phyloP scores from a whole-genome alignment of 352 stramenopile genomes.

The Phytopythium boreale region DNA sequence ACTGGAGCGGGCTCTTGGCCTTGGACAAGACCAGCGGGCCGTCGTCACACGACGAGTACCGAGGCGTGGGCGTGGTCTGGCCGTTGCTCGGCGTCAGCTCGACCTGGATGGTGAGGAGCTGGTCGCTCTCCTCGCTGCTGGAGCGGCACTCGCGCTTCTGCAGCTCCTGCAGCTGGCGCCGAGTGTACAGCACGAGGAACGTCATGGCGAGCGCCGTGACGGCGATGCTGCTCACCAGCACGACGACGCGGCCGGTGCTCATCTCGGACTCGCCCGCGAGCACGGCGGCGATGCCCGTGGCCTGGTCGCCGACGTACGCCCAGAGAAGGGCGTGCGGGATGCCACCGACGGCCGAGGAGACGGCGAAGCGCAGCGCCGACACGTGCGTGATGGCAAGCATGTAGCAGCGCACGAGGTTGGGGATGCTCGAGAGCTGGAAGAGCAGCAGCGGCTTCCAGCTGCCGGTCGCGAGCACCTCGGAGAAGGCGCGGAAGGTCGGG shows the following conservation, averaged over 20 bases:
- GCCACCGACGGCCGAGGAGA: slow-evolving; percentile 54
- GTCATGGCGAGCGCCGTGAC: slow-evolving; percentile 55
- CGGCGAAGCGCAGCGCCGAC: slow-evolving; percentile 43
- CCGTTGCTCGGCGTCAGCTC: slow-evolving; percentile 4
- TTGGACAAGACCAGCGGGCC: background rate
- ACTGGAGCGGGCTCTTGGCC: slow-evolving; percentile 1
- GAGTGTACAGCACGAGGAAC: slow-evolving; percentile 64
- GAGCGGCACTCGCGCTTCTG: slow-evolving; percentile 56
- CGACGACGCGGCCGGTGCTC: slow-evolving; percentile 34
- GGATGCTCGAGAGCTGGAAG: slow-evolving; percentile 75
- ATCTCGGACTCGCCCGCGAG: slow-evolving; percentile 48
- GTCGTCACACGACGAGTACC: slow-evolving; percentile 6
- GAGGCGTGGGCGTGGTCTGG: slow-evolving; percentile 1
- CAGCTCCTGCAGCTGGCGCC: slow-evolving; percentile 50
- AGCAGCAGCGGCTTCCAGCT: slow-evolving; percentile 79
- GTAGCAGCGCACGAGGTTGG: slow-evolving; percentile 81
- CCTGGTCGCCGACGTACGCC: slow-evolving; percentile 67
- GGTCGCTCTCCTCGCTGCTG: slow-evolving; percentile 43
- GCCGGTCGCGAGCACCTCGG: slow-evolving; percentile 50
- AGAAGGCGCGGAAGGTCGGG: slow-evolving; percentile 67
- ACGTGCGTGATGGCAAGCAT: slow-evolving; percentile 73
- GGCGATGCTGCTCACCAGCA: slow-evolving; percentile 36
- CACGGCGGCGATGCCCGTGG: slow-evolving; percentile 62
- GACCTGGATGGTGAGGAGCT: slow-evolving; percentile 32
- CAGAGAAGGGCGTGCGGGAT: slow-evolving; percentile 64